Conservation (phyloP, 257 asterid genomes). For the Solanum corneliomulleri region DNA sequence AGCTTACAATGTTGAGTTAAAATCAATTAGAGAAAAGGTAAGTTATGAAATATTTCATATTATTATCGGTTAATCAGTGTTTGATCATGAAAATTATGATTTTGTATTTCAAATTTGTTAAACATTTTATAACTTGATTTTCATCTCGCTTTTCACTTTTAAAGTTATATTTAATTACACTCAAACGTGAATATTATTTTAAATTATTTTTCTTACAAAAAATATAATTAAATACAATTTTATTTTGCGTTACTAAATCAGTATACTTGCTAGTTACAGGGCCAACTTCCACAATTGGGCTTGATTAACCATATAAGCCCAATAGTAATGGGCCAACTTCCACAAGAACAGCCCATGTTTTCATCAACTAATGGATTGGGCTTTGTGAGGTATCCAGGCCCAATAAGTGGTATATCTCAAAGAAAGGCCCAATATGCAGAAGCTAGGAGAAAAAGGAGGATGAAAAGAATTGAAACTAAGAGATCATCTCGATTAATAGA, state of each 20-base stretch:
- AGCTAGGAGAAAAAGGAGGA: conserved; percentile 47
- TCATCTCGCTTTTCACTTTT: background rate
- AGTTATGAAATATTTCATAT: background rate
- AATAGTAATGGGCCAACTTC: conserved; percentile 1
- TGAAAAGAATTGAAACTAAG: conserved; percentile 9
- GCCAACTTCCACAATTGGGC: conserved; percentile 5
- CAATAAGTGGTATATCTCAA: conserved; percentile 21
- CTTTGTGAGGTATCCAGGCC: conserved; percentile 9
- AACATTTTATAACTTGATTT: background rate
- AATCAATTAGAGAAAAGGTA: conserved; percentile 29
- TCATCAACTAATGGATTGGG: conserved; percentile 12
- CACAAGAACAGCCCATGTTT: conserved; percentile 1
- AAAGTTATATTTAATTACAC: background rate
- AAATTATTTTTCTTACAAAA: background rate
- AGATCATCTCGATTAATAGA: background rate
- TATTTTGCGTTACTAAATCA: background rate
- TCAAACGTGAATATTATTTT: background rate
- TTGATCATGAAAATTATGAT: background rate
- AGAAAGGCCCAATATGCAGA: conserved; percentile 32
- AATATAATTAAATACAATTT: background rate
- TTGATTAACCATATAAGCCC: conserved; percentile 12
- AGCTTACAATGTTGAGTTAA: conserved; percentile 19
- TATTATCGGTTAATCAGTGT: background rate
- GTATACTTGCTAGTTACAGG: background rate
- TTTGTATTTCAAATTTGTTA: background rate